Base-by-base conservation (phyloP, 2,329 filamentous ascomycete genomes). In the Diaporthe citri region DNA sequence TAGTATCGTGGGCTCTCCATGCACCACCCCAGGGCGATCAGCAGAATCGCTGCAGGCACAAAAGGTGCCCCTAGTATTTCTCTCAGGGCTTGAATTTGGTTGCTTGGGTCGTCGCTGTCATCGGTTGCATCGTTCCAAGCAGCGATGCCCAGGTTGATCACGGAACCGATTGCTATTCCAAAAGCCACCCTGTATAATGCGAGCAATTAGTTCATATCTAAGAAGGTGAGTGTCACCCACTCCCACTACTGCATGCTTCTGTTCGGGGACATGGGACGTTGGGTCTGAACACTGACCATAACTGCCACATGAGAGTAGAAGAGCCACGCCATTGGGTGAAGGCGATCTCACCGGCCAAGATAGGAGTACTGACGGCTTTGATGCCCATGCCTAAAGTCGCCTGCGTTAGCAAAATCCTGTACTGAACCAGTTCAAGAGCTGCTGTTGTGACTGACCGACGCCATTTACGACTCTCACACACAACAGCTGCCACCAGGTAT, bases 261-360 rank as follows among this genome's bases (percentile, higher is more conserved):
- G 4, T 57, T 2, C 25, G 1, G 17, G 10, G 3, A 39, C 13
- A 59, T 15, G 41, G 9, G 5, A 15, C 9, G 22, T 10, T 2
- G 4, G 15, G 25, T 31, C n/a, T 31, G 28, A 41, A 6, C 4
- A 52, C 69, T 51, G n/a, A 81, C 84, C 85, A 87, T 2, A 88
- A 79, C 55, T 88, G 86, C 86, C 86, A 88, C 6, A 85, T 85
- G 0, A 88, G 81, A 22, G 87, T 86, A 1, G 85, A 85, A 17
- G 85, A 86, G 1, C 86, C 87, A 78, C 86, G 82, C 86, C 86
- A 88, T 76, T 85, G 87, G 0, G 85, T 85, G 20, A 87, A 82
- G 0, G 86, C 85, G 0, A 85, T 87, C 77, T 88, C 87, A 10
- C 85, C 85, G 3, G 86, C 86, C 3, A 88, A 80, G 22, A 88